These are phyloP conservation scores for Pichia sp. DNA, from an alignment of 1,139 yeast genomes.

Conservation along the genomic window DNA sequence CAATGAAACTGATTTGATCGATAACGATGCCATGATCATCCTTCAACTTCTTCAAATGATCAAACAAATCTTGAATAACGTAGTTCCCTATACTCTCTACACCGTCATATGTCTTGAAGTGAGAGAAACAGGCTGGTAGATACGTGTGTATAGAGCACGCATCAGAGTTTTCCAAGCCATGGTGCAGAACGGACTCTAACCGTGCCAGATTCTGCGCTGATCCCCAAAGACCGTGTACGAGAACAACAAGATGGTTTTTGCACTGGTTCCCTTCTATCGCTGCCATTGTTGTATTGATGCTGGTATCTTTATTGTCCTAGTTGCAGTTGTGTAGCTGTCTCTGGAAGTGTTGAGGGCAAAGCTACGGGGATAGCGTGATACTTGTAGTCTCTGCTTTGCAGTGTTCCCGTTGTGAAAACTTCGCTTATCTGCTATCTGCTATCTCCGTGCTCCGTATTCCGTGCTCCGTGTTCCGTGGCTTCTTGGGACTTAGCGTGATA, in stretches of 20 bases:
- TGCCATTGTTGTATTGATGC: neutral
- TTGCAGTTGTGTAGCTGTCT: too few relatives aligned
- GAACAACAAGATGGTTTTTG: constrained; percentile 55
- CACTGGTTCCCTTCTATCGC: neutral
- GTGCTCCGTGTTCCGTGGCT: too few relatives aligned
- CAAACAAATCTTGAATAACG: constrained; percentile 54
- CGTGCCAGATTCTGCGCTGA: constrained; percentile 66
- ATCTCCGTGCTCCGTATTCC: too few relatives aligned
- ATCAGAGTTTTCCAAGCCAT: constrained; percentile 30
- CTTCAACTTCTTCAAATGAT: constrained; percentile 46
- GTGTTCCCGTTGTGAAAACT: too few relatives aligned
- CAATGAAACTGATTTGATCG: constrained; percentile 60
- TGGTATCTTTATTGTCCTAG: too few relatives aligned
- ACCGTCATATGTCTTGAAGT: constrained; percentile 81
- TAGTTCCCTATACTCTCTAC: constrained; percentile 63
- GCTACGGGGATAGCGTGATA: too few relatives aligned
- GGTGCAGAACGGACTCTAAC: constrained; percentile 45
- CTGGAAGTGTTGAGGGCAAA: too few relatives aligned
- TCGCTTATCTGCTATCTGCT: too few relatives aligned
- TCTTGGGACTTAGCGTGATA: too few relatives aligned
- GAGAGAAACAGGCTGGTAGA: constrained; percentile 63
- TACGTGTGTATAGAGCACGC: constrained; percentile 45
- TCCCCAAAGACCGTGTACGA: constrained; percentile 91
- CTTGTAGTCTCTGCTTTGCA: too few relatives aligned
- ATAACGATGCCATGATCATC: constrained; percentile 32